phyloP scores from a whole-genome alignment of 208 protist genomes.

The Naegleria lovaniensis region DNA sequence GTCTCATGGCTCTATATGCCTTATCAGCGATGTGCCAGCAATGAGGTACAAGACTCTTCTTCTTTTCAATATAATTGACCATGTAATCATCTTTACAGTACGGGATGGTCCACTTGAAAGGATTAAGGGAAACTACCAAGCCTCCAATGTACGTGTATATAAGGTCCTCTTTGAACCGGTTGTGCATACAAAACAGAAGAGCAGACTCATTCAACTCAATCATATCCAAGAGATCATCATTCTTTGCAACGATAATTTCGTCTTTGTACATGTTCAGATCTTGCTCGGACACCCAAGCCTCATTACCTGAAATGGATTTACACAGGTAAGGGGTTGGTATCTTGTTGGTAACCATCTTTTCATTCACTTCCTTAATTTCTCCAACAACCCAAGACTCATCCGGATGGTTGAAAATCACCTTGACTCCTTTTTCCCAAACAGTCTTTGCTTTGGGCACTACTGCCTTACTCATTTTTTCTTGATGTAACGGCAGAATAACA shows the following conservation, averaged over 20 bases:
- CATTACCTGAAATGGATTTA: background rate
- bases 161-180: slow-evolving; percentile 48
- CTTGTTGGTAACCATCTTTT: background rate
- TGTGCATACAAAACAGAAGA: slow-evolving; percentile 43
- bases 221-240: slow-evolving; percentile 47
- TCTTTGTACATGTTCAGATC: background rate
- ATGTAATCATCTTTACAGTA: slow-evolving; percentile 46
- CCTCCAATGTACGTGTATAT: slow-evolving; percentile 54
- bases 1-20: slow-evolving; percentile 43
- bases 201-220: slow-evolving; percentile 48
- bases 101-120: slow-evolving; percentile 52
- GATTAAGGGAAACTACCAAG: slow-evolving; percentile 50
- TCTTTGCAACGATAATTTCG: slow-evolving; percentile 13
- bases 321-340: background rate
- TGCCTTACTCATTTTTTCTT: background rate
- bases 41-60: slow-evolving; percentile 39
- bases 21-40: slow-evolving; percentile 44
- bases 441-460: too few species aligned
- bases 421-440: background rate
- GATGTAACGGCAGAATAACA: background rate
- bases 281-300: background rate
- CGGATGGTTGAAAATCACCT: slow-evolving; percentile 18
- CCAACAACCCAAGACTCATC: background rate
- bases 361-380: background rate
- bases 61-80: slow-evolving; percentile 42